Conservation (phyloP, 2,329 filamentous ascomycete genomes). For the Diaporthe vaccinii region DNA sequence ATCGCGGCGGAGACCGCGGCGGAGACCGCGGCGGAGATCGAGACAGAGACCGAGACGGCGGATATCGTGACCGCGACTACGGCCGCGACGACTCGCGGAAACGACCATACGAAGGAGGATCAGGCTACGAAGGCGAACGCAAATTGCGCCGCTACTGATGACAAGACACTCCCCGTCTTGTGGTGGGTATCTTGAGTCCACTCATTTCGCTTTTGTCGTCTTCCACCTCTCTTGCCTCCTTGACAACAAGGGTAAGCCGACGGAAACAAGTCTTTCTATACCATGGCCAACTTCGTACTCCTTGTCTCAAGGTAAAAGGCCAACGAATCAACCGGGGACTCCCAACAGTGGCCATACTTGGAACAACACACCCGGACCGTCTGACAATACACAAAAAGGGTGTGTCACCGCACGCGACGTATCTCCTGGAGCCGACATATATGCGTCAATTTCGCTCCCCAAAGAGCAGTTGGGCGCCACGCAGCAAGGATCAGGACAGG, state of each 20-base stretch:
- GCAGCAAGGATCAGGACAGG: constrained; percentile 39
- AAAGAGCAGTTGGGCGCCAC: constrained; percentile 12
- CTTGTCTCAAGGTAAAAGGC: constrained; percentile 33
- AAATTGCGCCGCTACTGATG: constrained; percentile 74
- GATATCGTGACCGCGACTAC: constrained; percentile 64
- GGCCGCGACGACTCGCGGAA: constrained; percentile 70
- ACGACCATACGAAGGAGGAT: constrained; percentile 81
- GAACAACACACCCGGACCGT: neutral
- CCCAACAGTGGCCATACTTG: neutral
- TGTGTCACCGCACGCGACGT: neutral
- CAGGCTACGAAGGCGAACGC: constrained; percentile 80
- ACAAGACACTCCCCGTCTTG: constrained; percentile 55
- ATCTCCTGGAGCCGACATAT: neutral
- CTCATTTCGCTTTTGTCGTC: constrained; percentile 43
- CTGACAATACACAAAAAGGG: neutral
- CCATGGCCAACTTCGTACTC: neutral
- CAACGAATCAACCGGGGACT: constrained; percentile 15
- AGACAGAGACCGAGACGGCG: constrained; percentile 57
- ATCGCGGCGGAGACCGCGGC: constrained; percentile 62
- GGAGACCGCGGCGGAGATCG: constrained; percentile 61
- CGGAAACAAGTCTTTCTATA: constrained; percentile 24
- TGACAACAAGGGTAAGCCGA: constrained; percentile 48
- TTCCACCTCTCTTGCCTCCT: constrained; percentile 44
- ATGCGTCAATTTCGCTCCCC: neutral
- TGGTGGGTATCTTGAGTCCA: constrained; percentile 61